These are phyloP conservation scores for Candida namnaoensis DNA, from an alignment of 805 yeast genomes.

Conservation along the genomic window DNA sequence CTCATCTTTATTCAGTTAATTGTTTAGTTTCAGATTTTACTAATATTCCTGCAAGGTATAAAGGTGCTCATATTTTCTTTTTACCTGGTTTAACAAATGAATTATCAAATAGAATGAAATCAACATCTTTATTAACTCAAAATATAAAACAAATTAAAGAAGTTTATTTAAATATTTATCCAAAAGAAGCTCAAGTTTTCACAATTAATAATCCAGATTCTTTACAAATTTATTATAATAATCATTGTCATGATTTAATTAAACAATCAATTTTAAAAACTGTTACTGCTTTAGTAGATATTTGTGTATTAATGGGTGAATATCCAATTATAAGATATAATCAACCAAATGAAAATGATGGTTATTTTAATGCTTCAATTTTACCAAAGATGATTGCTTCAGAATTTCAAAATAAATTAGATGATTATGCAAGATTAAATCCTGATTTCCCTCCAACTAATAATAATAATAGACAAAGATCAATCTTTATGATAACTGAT, in stretches of 20 bases:
- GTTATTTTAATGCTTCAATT: constrained; percentile 43
- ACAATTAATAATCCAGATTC: constrained; percentile 57
- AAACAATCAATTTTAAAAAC: constrained; percentile 47
- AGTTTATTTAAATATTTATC: constrained; percentile 43
- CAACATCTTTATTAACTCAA: constrained; percentile 20
- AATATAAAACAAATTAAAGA: constrained; percentile 24
- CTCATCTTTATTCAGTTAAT: constrained; percentile 55
- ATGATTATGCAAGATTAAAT: constrained; percentile 64
- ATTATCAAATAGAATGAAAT: constrained; percentile 18
- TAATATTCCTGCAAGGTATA: constrained; percentile 61
- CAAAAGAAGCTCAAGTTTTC: constrained; percentile 65
- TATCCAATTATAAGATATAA: constrained; percentile 80
- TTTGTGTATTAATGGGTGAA: constrained; percentile 78
- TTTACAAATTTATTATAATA: constrained; percentile 65
- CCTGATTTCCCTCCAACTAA: constrained; percentile 58
- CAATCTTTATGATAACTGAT: constrained; percentile 72
- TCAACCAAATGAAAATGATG: constrained; percentile 39
- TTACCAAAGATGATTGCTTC: constrained; percentile 66
- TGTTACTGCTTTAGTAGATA: constrained; percentile 57
- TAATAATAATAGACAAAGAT: constrained; percentile 47
- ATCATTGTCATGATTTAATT: constrained; percentile 52
- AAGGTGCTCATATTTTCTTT: constrained; percentile 64
- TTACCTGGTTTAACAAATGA: constrained; percentile 45
- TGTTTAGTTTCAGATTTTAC: constrained; percentile 74
- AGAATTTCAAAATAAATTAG: constrained; percentile 62